These are phyloP conservation scores for Immersiella caudata DNA, from an alignment of 495 filamentous ascomycete species.

Conservation along the genomic window DNA sequence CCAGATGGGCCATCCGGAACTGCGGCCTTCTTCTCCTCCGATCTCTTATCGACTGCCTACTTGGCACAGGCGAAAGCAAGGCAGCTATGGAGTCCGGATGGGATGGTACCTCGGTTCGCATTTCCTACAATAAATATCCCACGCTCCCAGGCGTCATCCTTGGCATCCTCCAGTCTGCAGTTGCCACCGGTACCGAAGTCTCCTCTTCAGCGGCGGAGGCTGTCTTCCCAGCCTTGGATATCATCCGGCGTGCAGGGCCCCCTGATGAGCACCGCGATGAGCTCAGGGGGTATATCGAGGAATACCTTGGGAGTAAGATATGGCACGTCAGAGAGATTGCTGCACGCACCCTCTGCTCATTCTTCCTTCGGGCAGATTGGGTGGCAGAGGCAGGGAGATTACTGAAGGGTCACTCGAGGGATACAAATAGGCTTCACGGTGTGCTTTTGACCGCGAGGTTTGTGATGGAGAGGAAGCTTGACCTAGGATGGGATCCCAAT, in stretches of 20 bases:
- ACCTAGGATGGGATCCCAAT: slow-evolving; percentile 40
- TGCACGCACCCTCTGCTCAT: slow-evolving; percentile 73
- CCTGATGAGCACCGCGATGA: slow-evolving; percentile 49
- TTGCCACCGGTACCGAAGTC: slow-evolving; percentile 40
- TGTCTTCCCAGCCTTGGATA: slow-evolving; percentile 85
- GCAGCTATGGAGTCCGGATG: slow-evolving; percentile 51
- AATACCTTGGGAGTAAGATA: slow-evolving; percentile 68
- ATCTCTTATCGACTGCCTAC: slow-evolving; percentile 74
- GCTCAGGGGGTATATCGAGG: slow-evolving; percentile 53
- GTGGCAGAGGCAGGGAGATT: slow-evolving; percentile 52
- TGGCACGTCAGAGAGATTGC: slow-evolving; percentile 94
- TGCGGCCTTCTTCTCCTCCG: slow-evolving; percentile 88
- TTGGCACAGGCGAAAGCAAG: slow-evolving; percentile 65
- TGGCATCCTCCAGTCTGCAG: slow-evolving; percentile 58
- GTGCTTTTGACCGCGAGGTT: slow-evolving; percentile 60
- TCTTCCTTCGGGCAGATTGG: slow-evolving; percentile 59
- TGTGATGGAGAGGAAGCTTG: slow-evolving; percentile 51
- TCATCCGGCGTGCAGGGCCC: slow-evolving; percentile 68
- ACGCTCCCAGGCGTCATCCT: slow-evolving; percentile 69
- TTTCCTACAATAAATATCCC: slow-evolving; percentile 73
- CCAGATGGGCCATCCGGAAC: slow-evolving; percentile 89
- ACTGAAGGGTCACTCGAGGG: slow-evolving; percentile 34
- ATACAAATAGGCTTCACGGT: slow-evolving; percentile 60
- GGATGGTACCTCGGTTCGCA: slow-evolving; percentile 52
- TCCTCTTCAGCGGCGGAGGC: slow-evolving; percentile 59